Evolutionary conservation across 805 yeast genomes (phyloP), one percentile per base, ranked within the genome.

Genomic region (Sungouiozyma ichnusensis): DNA sequence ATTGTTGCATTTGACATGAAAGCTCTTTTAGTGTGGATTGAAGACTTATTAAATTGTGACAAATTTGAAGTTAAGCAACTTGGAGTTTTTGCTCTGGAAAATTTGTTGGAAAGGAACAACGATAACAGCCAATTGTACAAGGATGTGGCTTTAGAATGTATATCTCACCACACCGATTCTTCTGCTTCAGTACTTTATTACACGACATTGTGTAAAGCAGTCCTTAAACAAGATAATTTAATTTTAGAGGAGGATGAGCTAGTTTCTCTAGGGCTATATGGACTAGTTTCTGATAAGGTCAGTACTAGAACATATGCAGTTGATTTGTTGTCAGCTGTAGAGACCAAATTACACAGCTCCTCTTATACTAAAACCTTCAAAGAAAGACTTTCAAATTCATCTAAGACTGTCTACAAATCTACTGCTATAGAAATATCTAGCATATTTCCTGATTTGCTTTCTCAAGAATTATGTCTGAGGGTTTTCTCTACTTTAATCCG

Each of bases 401-500:
- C 94, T 5, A 77, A 82, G 51, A 84, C 86, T 5, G 86, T 92
- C 3, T 88, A 82, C 66, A 87, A 87, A 55, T 78, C 90, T 35
- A 94, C 94, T 0, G 73, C 90, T 42, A 81, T 82, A 50, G 85
- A 83, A 42, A 66, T 88, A 17, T 81, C 96, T 0, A 73, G 80
- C 6, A 77, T 79, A 45, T 76, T 85, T 57, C 88, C 95, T 0
- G 66, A 62, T 56, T 66, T 32, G 49, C 65, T 44, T 72, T 76
- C 57, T 66, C 85, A n/a, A 76, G 78, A 44, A 76, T 73, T 51
- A 74, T 78, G 44, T 70, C 70, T 54, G 65, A 68, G 45, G 67
- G 85, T 58, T 73, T 90, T 53, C 79, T 94, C 48, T 77, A 83
- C 60, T 62, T 84, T 61, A 76, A 92, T 3, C 68, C 75, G 71